phyloP scores from a whole-genome alignment of 2,329 filamentous ascomycete genomes.

The Fusarium clavum region DNA sequence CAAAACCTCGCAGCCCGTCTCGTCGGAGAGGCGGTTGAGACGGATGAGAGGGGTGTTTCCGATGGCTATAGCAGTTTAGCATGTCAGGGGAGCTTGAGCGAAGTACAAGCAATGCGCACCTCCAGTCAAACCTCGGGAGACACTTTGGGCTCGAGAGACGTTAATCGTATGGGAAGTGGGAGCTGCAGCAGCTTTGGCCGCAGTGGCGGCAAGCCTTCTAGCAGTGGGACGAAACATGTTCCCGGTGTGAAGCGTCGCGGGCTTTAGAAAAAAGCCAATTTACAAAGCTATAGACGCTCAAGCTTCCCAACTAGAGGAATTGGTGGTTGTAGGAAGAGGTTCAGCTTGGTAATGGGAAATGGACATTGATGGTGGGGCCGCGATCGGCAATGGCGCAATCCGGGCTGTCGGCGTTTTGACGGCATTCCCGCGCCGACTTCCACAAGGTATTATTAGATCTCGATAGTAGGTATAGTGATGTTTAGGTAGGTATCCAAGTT shows the following conservation, averaged over 20 bases:
- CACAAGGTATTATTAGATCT: slow-evolving; percentile 12
- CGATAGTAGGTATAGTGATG: not conserved
- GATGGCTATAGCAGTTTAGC: slow-evolving; percentile 72
- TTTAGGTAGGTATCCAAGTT: not conserved
- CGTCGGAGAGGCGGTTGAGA: slow-evolving; percentile 85
- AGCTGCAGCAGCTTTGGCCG: slow-evolving; percentile 55
- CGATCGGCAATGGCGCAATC: slow-evolving; percentile 48
- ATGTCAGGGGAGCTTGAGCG: not conserved
- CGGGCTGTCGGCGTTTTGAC: slow-evolving; percentile 42
- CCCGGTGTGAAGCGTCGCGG: not conserved
- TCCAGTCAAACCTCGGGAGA: slow-evolving; percentile 82
- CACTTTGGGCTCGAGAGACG: slow-evolving; percentile 83
- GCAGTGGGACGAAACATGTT: slow-evolving; percentile 77
- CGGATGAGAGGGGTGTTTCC: slow-evolving; percentile 96
- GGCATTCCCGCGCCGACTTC: slow-evolving; percentile 42
- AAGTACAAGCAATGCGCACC: slow-evolving; percentile 64
- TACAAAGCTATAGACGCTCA: slow-evolving; percentile 2
- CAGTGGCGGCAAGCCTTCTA: slow-evolving; percentile 72
- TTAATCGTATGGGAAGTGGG: slow-evolving; percentile 72
- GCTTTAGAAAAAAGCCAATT: slow-evolving; percentile 30
- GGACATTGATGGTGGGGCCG: slow-evolving; percentile 43
- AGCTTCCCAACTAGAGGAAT: slow-evolving; percentile 16
- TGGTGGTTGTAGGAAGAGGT: slow-evolving; percentile 17
- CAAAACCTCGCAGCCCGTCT: slow-evolving; percentile 93
- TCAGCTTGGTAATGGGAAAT: slow-evolving; percentile 32